These are phyloP conservation scores for Phaeolepiota aurea DNA, from an alignment of 768 basidiomycete genomes.

Conservation along the genomic window DNA sequence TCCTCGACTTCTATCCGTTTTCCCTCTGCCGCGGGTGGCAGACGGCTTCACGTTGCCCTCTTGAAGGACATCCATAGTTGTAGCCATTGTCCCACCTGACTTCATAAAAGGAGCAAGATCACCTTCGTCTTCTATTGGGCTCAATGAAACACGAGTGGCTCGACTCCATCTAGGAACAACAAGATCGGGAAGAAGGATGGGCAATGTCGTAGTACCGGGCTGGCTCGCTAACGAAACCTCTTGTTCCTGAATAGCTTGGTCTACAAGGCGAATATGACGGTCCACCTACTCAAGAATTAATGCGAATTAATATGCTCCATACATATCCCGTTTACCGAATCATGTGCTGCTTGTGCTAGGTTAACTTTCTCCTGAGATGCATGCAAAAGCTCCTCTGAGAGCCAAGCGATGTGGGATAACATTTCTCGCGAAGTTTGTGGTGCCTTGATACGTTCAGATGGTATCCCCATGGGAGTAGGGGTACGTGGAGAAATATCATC, in stretches of 20 bases:
- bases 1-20: not conserved
- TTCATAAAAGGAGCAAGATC: not conserved
- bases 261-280: slow-evolving; percentile 69
- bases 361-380: slow-evolving; percentile 74
- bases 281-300: slow-evolving; percentile 45
- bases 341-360: slow-evolving; percentile 60
- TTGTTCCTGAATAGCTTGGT: slow-evolving; percentile 50
- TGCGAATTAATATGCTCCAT: not conserved
- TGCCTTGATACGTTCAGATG: slow-evolving; percentile 16
- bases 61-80: slow-evolving; percentile 4
- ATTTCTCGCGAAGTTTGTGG: slow-evolving; percentile 37
- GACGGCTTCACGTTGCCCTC: not conserved
- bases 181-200: slow-evolving; percentile 55
- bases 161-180: slow-evolving; percentile 46
- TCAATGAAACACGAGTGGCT: slow-evolving; percentile 31
- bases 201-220: slow-evolving; percentile 25
- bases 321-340: slow-evolving; percentile 42
- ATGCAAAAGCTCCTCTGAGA: slow-evolving; percentile 52
- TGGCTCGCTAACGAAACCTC: slow-evolving; percentile 31
- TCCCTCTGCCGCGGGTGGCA: not conserved
- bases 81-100: not conserved
- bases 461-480: slow-evolving; percentile 11
- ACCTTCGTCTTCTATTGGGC: slow-evolving; percentile 25
- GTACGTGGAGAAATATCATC: slow-evolving; percentile 5
- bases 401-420: slow-evolving; percentile 48